These are phyloP conservation scores for Mycena kentingensis DNA, from an alignment of 768 basidiomycete species.

Conservation along the genomic window DNA sequence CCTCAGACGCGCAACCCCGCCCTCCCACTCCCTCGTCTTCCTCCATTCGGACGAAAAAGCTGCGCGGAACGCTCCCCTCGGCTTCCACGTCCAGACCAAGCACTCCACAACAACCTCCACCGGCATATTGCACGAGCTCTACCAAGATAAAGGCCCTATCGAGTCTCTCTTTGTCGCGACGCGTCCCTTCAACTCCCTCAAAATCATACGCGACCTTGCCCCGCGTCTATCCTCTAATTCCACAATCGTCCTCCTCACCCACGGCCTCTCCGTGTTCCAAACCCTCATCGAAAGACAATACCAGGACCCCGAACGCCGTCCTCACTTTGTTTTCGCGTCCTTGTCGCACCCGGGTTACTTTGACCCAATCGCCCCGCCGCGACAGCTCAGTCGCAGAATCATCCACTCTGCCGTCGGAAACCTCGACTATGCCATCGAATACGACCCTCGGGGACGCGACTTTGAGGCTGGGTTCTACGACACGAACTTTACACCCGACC, in stretches of 20 bases:
- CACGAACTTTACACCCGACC: constrained; percentile 31
- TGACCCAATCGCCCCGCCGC: constrained; percentile 36
- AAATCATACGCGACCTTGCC: constrained; percentile 57
- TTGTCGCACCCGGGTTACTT: constrained; percentile 65
- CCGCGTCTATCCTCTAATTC: constrained; percentile 65
- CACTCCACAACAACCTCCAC: constrained; percentile 45
- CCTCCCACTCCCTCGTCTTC: constrained; percentile 60
- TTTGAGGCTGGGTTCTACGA: constrained; percentile 59
- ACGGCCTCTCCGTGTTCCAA: constrained; percentile 94
- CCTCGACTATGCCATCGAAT: constrained; percentile 78
- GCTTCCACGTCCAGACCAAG: constrained; percentile 50
- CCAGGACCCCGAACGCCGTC: constrained; percentile 57
- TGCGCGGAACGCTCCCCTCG: constrained; percentile 35
- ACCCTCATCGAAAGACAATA: constrained; percentile 55
- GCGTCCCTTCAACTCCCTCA: constrained; percentile 69
- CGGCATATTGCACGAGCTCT: constrained; percentile 56
- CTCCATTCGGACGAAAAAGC: constrained; percentile 59
- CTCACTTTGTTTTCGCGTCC: constrained; percentile 69
- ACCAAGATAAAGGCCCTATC: constrained; percentile 44
- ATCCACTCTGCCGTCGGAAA: constrained; percentile 57
- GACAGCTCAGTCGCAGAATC: constrained; percentile 24
- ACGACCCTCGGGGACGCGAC: constrained; percentile 62
- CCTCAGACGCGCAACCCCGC: constrained; percentile 62
- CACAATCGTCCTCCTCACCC: constrained; percentile 91
- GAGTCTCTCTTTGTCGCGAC: constrained; percentile 81